Base-by-base conservation (phyloP, 2,329 filamentous ascomycete genomes). In the Ascochyta lentis region DNA sequence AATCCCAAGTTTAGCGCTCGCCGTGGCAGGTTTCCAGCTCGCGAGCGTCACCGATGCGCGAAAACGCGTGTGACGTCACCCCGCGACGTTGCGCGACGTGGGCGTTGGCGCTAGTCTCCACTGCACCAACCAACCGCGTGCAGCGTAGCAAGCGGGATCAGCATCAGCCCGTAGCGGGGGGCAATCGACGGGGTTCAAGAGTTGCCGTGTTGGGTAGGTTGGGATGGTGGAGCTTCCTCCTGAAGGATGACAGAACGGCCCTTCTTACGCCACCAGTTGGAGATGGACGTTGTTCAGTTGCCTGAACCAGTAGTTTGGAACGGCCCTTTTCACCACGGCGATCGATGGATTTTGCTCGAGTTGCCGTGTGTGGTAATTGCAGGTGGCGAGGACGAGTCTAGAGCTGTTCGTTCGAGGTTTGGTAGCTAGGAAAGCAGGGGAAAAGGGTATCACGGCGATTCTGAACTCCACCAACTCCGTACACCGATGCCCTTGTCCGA, bases 241-340 rank as follows among this genome's bases (percentile, higher is more conserved):
- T 19, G 33, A 24, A 51, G 40, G 31, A 38, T 34, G 47, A 40
- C n/a, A 55, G 46, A 55, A 55, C 52, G 53, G 53, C 41, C 53
- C 53, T 55, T 55, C 37, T 55, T 34, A 35, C 53, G 53, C 53
- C 53, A 55, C 53, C 53, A 10, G 45, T 45, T 27, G 39, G 46
- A 35, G 33, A 55, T 22, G 37, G 23, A 9, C 19, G 13, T 39
- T 29, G 6, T 8, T 2, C 3, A 19, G 26, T 50, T 55, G 33
- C 53, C 29, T 0, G 13, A 50, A 41, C 29, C 16, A 37, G 53
- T n/a, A 55, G 34, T 29, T 45, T 35, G 35, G 26, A 22, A 15
- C 45, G 52, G 52, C 34, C 52, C 52, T 49, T 55, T 42, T 54
- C 22, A 13, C 15, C 15, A 6, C 15, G 40, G n/a, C 8, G 8